Conservation (phyloP, 768 basidiomycete genomes). For the Phallus indusiatus region DNA sequence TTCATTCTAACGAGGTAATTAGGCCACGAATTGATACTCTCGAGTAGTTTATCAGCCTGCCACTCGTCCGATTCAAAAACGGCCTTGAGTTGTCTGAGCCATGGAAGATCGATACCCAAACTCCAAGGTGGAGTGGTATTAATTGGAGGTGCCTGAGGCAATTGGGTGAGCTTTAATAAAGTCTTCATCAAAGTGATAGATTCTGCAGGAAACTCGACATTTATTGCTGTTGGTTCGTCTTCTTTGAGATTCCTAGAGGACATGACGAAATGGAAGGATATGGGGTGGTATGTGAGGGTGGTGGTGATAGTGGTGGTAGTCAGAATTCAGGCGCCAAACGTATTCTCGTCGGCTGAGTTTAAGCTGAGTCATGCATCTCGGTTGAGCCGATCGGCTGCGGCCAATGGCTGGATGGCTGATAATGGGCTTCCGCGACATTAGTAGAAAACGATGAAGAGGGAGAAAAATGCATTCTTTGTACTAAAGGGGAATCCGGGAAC, state of each 20-base stretch:
- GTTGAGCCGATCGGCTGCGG: too few relatives aligned
- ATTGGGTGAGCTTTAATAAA: background rate
- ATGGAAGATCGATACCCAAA: constrained; percentile 8
- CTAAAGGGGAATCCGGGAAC: too few relatives aligned
- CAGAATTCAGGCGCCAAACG: too few relatives aligned
- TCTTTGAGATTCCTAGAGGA: background rate
- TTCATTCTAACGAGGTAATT: constrained; percentile 9
- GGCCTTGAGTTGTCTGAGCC: constrained; percentile 7
- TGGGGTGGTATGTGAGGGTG: too few relatives aligned
- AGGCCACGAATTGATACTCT: constrained; percentile 6
- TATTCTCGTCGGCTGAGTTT: too few relatives aligned
- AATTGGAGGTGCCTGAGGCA: constrained; percentile 7
- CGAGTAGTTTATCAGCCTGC: constrained; percentile 4
- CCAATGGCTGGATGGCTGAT: too few relatives aligned
- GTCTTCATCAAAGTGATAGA: constrained; percentile 6
- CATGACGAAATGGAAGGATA: background rate
- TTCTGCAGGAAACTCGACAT: constrained; percentile 6
- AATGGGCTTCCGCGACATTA: too few relatives aligned
- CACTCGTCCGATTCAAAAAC: constrained; percentile 8
- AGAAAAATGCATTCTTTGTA: too few relatives aligned
- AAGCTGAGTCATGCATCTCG: too few relatives aligned
- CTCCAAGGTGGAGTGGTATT: constrained; percentile 2
- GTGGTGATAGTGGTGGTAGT: too few relatives aligned
- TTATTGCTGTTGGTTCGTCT: background rate
- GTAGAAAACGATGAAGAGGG: too few relatives aligned